phyloP scores from a whole-genome alignment of 202 grass and related monocot species.

The Zizania palustris region DNA sequence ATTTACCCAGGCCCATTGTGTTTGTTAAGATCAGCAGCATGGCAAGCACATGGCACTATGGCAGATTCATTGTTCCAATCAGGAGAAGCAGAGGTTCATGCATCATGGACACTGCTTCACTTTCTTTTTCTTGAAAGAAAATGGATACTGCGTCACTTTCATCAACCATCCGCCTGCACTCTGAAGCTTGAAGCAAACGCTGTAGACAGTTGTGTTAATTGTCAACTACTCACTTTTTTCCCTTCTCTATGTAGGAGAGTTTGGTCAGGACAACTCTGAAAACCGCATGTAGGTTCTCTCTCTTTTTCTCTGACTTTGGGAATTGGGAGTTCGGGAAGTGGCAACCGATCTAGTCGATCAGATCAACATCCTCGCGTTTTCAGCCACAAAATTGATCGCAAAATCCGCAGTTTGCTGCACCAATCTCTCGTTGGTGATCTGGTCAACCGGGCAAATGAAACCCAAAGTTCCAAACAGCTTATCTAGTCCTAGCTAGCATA shows the following conservation, averaged over 20 bases:
- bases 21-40: slow-evolving; percentile 44
- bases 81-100: slow-evolving; percentile 34
- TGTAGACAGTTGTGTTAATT: too few species aligned
- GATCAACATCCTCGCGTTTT: slow-evolving; percentile 18
- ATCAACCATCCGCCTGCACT: neutral
- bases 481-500: slow-evolving; percentile 25
- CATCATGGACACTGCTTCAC: slow-evolving; percentile 22
- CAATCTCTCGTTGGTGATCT: slow-evolving; percentile 18
- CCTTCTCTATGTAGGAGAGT: neutral
- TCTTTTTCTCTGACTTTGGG: neutral
- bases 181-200: neutral
- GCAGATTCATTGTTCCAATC: slow-evolving; percentile 37
- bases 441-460: slow-evolving; percentile 41
- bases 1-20: slow-evolving; percentile 34
- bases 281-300: neutral
- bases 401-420: slow-evolving; percentile 31
- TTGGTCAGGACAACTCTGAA: neutral
- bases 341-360: slow-evolving; percentile 25
- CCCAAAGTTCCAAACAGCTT: slow-evolving; percentile 1
- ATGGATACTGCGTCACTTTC: slow-evolving; percentile 30
- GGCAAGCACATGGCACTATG: slow-evolving; percentile 36
- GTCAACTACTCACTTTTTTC: neutral
- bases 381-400: slow-evolving; percentile 4
- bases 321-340: slow-evolving; percentile 30
- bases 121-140: neutral